Conservation (phyloP, 2,329 filamentous ascomycete genomes). For the Venturia oleaginea region DNA sequence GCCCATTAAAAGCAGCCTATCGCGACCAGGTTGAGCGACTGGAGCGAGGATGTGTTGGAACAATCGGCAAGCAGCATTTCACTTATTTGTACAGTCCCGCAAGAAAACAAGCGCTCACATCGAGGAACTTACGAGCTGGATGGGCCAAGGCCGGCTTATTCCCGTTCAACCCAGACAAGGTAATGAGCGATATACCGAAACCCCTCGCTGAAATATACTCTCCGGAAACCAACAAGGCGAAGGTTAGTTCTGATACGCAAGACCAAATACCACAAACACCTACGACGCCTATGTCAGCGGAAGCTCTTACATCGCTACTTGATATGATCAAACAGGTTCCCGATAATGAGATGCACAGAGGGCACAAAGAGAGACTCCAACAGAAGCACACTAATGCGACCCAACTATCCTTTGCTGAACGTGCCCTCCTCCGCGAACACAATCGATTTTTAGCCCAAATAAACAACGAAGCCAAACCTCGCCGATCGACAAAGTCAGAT, state of each 20-base stretch:
- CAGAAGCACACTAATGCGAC: conserved; percentile 16
- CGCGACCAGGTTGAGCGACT: conserved; percentile 21
- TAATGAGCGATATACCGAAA: conserved; percentile 13
- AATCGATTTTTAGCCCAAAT: conserved; percentile 21
- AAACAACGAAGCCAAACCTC: conserved; percentile 22
- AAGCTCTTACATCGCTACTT: neutral
- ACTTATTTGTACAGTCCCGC: conserved; percentile 21
- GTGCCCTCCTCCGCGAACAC: conserved; percentile 20
- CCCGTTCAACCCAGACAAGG: conserved; percentile 12
- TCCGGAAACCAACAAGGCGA: conserved; percentile 12
- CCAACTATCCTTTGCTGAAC: conserved; percentile 18
- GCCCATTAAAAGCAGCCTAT: conserved; percentile 20
- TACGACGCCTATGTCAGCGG: conserved; percentile 22
- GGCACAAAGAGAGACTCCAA: conserved; percentile 14
- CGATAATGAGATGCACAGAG: conserved; percentile 18
- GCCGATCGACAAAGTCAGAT: conserved; percentile 19
- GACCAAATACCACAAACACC: conserved; percentile 10
- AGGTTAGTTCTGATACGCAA: conserved; percentile 2
- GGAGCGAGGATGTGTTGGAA: conserved; percentile 18
- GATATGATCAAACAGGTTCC: conserved; percentile 17
- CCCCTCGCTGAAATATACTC: conserved; percentile 12
- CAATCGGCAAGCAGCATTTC: conserved; percentile 21
- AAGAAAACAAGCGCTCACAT: conserved; percentile 13
- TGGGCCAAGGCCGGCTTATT: conserved; percentile 2
- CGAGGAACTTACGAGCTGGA: conserved; percentile 12